A percentile compares a stretch with the other conserved stretches of the same genome.
Evolutionary conservation across 768 basidiomycete genomes (phyloP).

Genomic region (Boletus sp.): DNA sequence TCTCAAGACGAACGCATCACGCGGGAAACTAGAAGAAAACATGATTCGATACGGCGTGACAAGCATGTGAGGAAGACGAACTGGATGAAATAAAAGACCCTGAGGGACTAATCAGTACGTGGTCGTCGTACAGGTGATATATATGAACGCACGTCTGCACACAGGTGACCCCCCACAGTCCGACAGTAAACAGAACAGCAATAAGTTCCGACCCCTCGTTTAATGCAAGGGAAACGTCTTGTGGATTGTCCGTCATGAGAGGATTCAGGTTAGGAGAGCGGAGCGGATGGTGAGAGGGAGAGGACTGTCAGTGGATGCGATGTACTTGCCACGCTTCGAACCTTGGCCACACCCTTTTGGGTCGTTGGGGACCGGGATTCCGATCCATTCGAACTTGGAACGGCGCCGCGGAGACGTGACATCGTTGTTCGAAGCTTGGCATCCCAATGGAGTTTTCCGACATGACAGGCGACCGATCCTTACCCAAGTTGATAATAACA

Average conservation of each 20-base stretch:
- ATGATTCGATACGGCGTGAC: not conserved
- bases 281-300: not conserved
- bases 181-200: slow-evolving; percentile 15
- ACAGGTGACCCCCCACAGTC: slow-evolving; percentile 25
- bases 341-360: not conserved
- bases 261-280: not conserved
- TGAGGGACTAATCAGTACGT: not conserved
- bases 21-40: slow-evolving; percentile 4
- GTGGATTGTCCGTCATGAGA: not conserved
- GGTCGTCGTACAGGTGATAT: no score
- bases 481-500: not conserved
- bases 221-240: not conserved
- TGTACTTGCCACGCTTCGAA: not conserved
- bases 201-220: slow-evolving; percentile 17
- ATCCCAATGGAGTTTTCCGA: not conserved
- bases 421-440: not conserved
- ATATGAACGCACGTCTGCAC: slow-evolving; percentile 17
- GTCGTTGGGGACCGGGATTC: not conserved
- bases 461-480: not conserved
- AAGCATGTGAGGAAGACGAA: not conserved
- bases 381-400: not conserved
- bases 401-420: not conserved
- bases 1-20: slow-evolving; percentile 1
- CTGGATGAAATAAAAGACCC: slow-evolving; percentile 21
- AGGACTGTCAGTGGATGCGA: not conserved